Conservation (phyloP, 768 basidiomycete genomes). For the Leccinum truebloodii region DNA sequence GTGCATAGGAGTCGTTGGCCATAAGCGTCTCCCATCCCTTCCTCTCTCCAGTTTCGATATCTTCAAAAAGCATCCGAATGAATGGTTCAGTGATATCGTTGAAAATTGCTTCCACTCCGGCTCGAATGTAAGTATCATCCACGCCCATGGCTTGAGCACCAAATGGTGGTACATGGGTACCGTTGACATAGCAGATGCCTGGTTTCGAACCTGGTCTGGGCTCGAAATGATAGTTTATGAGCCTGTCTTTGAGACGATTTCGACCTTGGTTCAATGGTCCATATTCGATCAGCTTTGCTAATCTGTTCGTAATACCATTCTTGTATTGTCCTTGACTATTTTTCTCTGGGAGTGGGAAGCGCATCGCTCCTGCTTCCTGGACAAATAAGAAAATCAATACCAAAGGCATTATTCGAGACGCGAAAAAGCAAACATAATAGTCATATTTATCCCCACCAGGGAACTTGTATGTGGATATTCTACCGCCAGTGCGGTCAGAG, state of each 20-base stretch:
- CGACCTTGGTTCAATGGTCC: neutral
- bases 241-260: neutral
- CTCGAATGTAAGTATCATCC: no score
- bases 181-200: no score
- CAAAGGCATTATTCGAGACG: neutral
- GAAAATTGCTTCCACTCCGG: no score
- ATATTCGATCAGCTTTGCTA: neutral
- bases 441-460: neutral
- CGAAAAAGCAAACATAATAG: neutral
- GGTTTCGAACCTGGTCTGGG: no score
- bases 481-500: neutral
- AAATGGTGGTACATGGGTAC: no score
- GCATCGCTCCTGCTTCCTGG: neutral
- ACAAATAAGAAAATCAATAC: neutral
- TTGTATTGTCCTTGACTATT: neutral
- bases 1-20: no score
- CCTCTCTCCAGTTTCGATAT: no score
- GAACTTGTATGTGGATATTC: neutral
- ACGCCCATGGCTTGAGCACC: no score
- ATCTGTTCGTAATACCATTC: neutral
- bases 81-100: no score
- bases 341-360: neutral
- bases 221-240: neutral
- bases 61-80: no score
- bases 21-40: no score